These are phyloP conservation scores for Daedalea quercina DNA, from an alignment of 768 basidiomycete genomes.

Conservation along the genomic window DNA sequence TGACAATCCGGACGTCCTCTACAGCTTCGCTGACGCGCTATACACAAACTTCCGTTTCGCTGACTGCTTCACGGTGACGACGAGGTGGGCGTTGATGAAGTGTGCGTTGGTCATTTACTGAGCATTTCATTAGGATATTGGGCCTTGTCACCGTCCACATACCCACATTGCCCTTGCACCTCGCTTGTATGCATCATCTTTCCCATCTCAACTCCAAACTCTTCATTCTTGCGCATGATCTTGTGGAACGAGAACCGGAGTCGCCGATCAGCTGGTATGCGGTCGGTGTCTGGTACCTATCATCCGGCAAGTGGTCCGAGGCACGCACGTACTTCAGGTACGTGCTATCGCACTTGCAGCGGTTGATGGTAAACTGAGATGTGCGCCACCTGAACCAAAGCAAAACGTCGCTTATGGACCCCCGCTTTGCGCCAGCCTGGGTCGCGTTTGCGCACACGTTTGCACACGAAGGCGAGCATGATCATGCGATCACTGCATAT, in stretches of 20 bases:
- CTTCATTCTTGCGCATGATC: conserved; percentile 93
- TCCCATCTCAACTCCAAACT: conserved; percentile 86
- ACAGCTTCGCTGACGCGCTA: conserved; percentile 28
- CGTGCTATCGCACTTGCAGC: conserved; percentile 9
- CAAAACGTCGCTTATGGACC: conserved; percentile 96
- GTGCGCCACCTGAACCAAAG: conserved; percentile 31
- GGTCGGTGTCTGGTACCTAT: conserved; percentile 95
- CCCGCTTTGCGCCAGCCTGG: conserved; percentile 95
- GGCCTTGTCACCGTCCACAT: conserved; percentile 80
- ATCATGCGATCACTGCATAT: conserved; percentile 97
- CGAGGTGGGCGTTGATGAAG: conserved; percentile 41
- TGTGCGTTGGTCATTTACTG: background rate
- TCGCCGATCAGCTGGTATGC: conserved; percentile 96
- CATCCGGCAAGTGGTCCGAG: conserved; percentile 80
- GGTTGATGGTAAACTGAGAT: background rate
- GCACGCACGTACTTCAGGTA: conserved; percentile 94
- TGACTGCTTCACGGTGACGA: conserved; percentile 87
- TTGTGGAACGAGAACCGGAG: conserved; percentile 92
- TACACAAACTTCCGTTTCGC: conserved; percentile 54
- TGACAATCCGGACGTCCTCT: conserved; percentile 91
- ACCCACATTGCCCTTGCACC: conserved; percentile 86
- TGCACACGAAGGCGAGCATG: conserved; percentile 95
- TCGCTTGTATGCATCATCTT: conserved; percentile 97
- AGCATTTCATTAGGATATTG: conserved; percentile 56
- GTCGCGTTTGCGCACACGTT: conserved; percentile 97